Conservation (phyloP, 208 protist species). For the Trypanosoma conorhini region DNA sequence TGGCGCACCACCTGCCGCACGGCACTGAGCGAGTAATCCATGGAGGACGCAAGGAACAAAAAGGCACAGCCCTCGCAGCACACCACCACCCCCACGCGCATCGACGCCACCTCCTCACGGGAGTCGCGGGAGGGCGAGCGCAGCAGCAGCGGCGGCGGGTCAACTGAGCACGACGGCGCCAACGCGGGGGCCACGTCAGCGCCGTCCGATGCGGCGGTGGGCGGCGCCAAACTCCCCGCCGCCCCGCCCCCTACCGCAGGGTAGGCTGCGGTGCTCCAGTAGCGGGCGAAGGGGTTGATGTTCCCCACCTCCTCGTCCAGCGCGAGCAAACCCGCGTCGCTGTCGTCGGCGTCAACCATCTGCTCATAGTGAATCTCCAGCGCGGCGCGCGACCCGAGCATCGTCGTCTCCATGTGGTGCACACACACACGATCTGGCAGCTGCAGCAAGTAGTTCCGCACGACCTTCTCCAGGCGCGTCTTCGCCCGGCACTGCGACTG, state of each 20-base stretch:
- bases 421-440: constrained; percentile 51
- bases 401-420: constrained; percentile 51
- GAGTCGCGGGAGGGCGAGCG: constrained; percentile 24
- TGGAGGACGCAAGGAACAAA: constrained; percentile 53
- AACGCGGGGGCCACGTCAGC: constrained; percentile 3
- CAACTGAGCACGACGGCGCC: background rate
- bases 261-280: constrained; percentile 6
- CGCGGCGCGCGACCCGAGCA: constrained; percentile 48
- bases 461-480: constrained; percentile 52
- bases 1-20: constrained; percentile 50
- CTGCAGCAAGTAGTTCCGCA: constrained; percentile 52
- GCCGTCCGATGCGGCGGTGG: constrained; percentile 2
- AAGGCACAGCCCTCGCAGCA: constrained; percentile 64
- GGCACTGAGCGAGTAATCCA: constrained; percentile 31
- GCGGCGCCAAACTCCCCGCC: background rate
- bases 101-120: constrained; percentile 33
- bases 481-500: constrained; percentile 25
- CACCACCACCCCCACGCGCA: constrained; percentile 67
- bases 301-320: constrained; percentile 68
- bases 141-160: constrained; percentile 7
- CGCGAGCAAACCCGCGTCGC: constrained; percentile 18
- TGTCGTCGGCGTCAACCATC: constrained; percentile 12
- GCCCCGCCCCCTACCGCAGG: background rate
- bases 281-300: constrained; percentile 66
- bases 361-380: constrained; percentile 59